Evolutionary conservation across 331 rosid genomes (phyloP).

Genomic region (Dryas integrifolia): DNA sequence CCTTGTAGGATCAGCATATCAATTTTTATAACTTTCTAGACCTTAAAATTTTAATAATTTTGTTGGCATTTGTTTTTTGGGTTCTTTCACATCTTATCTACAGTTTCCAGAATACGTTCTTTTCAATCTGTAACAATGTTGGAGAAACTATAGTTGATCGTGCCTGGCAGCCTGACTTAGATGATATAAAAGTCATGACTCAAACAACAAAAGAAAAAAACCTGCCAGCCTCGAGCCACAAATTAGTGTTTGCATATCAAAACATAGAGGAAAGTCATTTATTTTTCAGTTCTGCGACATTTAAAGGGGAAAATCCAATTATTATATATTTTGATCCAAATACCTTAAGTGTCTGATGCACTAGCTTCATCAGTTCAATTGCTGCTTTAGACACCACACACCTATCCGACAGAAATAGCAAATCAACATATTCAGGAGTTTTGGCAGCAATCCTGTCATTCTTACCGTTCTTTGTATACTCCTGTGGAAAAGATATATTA

Average conservation of each 20-base stretch:
- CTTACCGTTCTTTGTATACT: conserved; percentile 49
- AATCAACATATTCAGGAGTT: conserved; percentile 55
- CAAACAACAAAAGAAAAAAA: background rate
- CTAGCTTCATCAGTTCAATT: conserved; percentile 67
- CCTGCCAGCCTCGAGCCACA: background rate
- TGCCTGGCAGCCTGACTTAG: background rate
- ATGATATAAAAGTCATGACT: background rate
- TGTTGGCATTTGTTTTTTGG: background rate
- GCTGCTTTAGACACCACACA: conserved; percentile 89
- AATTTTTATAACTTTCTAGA: background rate
- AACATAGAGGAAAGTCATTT: background rate
- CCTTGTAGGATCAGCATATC: background rate
- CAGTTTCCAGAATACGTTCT: background rate
- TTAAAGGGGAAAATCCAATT: conserved; percentile 6
- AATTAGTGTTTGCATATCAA: background rate
- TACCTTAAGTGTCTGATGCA: conserved; percentile 89
- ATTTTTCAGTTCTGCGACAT: background rate
- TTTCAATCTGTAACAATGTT: background rate
- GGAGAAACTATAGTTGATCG: background rate
- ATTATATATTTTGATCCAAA: conserved; percentile 12
- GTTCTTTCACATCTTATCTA: background rate
- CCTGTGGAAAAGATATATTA: conserved; percentile 44
- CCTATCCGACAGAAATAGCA: conserved; percentile 77
- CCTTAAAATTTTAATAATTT: background rate
- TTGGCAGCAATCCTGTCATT: conserved; percentile 32